These are phyloP conservation scores for Erodium chrysanthum DNA, from an alignment of 441 rosid genomes.

Conservation along the genomic window DNA sequence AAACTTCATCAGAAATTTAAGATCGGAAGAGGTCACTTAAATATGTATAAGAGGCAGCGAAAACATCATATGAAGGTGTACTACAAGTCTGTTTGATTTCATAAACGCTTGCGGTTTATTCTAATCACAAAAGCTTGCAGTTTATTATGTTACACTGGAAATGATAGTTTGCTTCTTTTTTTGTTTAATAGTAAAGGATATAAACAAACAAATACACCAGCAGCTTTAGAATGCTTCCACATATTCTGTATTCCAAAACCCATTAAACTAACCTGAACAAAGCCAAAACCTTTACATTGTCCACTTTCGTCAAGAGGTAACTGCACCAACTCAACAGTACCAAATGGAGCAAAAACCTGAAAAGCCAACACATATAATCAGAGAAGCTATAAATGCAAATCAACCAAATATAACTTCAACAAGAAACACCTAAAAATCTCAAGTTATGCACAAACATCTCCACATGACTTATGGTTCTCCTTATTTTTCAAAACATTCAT, in stretches of 20 bases:
- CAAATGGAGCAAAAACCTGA: conserved; percentile 93
- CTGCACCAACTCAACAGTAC: conserved; percentile 90
- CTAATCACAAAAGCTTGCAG: no score
- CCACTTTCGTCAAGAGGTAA: conserved; percentile 85
- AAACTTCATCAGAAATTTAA: background rate
- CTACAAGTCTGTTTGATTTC: background rate
- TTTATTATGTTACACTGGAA: background rate
- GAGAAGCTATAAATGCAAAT: background rate
- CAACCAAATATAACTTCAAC: background rate
- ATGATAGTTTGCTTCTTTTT: background rate
- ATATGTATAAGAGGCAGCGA: no score
- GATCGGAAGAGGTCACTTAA: conserved; percentile 2
- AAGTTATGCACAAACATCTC: background rate
- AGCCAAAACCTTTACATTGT: conserved; percentile 91
- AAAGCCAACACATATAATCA: conserved; percentile 2
- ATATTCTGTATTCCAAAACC: conserved; percentile 1
- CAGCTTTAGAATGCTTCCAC: conserved; percentile 3
- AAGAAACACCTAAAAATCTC: background rate
- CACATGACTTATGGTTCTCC: no score
- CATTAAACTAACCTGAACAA: conserved; percentile 63
- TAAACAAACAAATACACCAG: background rate
- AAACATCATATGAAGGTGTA: no score
- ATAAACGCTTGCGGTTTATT: background rate
- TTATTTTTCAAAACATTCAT: no score
- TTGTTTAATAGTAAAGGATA: background rate